Conservation (phyloP, 1,284 basidiomycete species). For the Nidula niveotomentosa region DNA sequence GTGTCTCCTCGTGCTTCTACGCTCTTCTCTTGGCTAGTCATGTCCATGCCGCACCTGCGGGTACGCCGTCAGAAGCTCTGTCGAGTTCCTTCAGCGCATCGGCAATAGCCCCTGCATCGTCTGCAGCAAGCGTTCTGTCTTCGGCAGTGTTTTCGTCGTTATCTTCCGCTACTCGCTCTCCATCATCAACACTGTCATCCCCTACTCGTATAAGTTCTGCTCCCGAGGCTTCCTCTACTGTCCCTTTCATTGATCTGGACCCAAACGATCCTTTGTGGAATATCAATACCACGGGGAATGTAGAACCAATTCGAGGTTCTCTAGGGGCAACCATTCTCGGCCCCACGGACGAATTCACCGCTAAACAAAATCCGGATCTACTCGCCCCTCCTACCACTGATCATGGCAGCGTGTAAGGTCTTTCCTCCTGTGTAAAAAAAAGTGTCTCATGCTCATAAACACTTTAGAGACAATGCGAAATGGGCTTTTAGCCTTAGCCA, state of each 20-base stretch:
- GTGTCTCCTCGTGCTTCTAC: slow-evolving; percentile 23
- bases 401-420: slow-evolving; percentile 21
- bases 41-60: slow-evolving; percentile 20
- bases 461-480: slow-evolving; percentile 40
- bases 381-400: slow-evolving; percentile 58
- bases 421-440: background rate
- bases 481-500: slow-evolving; percentile 62
- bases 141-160: background rate
- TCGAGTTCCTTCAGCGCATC: background rate
- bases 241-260: slow-evolving; percentile 46
- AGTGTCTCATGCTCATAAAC: background rate
- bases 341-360: slow-evolving; percentile 46
- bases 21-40: slow-evolving; percentile 26
- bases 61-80: slow-evolving; percentile 10
- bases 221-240: slow-evolving; percentile 30
- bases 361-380: slow-evolving; percentile 45
- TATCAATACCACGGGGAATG: slow-evolving; percentile 18
- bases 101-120: background rate
- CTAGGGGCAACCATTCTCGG: slow-evolving; percentile 39
- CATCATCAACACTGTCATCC: background rate
- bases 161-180: background rate
- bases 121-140: background rate
- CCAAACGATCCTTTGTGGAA: slow-evolving; percentile 49
- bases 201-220: slow-evolving; percentile 1
- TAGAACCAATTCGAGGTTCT: slow-evolving; percentile 18